Base-by-base conservation (phyloP, 2,329 filamentous ascomycete species). In the Botryotinia calthae region DNA sequence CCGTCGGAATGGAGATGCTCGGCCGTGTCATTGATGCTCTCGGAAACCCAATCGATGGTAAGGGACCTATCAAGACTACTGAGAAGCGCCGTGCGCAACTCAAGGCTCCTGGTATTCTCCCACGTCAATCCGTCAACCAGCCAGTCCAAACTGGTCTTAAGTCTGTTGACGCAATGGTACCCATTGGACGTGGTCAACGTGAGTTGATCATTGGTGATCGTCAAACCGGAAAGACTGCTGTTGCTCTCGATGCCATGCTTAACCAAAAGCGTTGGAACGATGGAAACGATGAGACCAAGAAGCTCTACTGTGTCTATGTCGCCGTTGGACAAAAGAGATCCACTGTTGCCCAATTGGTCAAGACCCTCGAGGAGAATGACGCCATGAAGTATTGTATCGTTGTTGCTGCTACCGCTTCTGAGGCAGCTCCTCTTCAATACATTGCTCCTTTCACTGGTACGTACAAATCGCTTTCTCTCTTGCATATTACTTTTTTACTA, bases 201-300 rank as follows among this genome's bases (percentile, higher is more conserved):
- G 96, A 99, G 89, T 88, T 99, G 90, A 98, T 99, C 86, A 99
- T 99, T 86, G 96, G 96, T 89, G 96, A 99, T 85, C 96, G 96
- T 94, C 96, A 99, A 88, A 99, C 96, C 81, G 96, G 96, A 86
- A 99, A 99, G 93, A 99, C 96, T 83, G 96, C 96, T 82, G 95
- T 99, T 84, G 95, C 92, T 82, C 93, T 99, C 76, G 96, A 99
- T 84, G 91, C 95, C 85, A 98, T 99, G 81, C 91, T 99, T 76
- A 99, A 99, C 92, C 96, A 99, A 90, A 97, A 96, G 91, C 90
- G 95, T 83, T 98, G 95, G 95, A 99, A 99, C 91, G 87, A 85
- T 84, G 82, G 85, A 83, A 88, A 83, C 85, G 95, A 98, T 83
- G 96, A 99, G 90, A 86, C 85, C 84, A 95, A 98, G 92, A 99